Evolutionary conservation across 2,329 filamentous ascomycete genomes (phyloP), one percentile per base, ranked within the genome.

Genomic region (Lasiodiplodia hormozganensis): DNA sequence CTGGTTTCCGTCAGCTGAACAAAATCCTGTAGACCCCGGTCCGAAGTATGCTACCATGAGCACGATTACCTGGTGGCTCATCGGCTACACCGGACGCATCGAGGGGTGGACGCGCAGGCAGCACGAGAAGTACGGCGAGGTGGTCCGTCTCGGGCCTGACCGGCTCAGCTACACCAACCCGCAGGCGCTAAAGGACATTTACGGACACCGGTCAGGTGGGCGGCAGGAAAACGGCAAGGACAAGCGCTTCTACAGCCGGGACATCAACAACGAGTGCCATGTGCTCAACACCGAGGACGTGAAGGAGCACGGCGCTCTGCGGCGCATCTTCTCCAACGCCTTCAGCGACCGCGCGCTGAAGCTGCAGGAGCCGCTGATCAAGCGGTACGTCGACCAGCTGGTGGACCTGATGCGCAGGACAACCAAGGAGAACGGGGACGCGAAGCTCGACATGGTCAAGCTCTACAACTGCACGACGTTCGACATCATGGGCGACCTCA

Each of bases 11-110:
- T 36, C 31, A n/a, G 18, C 21, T 56, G 2, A 28, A 10, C 3
- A 40, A 4, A 8, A 11, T 11, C 3, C 38, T 2, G 16, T 18
- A 64, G 60, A 80, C 31, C 82, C 82, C 1, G 83, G 83, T 0
- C 82, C 83, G 2, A 75, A 75, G 25, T 68, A 78, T 8, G 74
- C 76, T 23, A 72, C 77, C 18, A 73, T 75, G 1, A 74, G 75
- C 3, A 69, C 73, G 6, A 67, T 81, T 6, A 76, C 77, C 1
- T 79, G 79, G 62, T 72, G 72, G 14, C 56, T 73, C n/a, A 72
- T 70, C 40, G 68, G 73, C n/a, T 70, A 75, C 2, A 73, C 70
- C 8, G 80, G 81, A 2, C 65, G 54, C 3, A 72, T 75, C 11
- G 28, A 70, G 1, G 16, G 53, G 6, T 79, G 76, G 75, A 53